These are phyloP conservation scores for Pseudogymnoascus destructans DNA, from an alignment of 2,329 filamentous ascomycete species.

Conservation along the genomic window DNA sequence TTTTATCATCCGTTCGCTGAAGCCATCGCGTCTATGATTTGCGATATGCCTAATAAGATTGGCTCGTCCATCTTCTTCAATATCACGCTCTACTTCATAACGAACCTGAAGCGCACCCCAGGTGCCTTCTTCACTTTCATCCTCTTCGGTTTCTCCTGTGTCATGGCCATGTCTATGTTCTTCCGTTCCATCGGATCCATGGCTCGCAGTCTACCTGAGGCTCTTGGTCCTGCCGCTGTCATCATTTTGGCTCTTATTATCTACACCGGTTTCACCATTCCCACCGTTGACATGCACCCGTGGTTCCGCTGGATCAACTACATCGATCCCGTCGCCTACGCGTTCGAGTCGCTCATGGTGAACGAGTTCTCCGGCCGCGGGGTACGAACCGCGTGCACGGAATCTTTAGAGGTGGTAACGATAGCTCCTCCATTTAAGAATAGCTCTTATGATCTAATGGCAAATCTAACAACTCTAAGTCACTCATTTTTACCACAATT, in stretches of 20 bases:
- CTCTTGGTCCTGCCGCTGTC: constrained; percentile 46
- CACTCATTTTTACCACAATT: no score
- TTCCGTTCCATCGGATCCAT: constrained; percentile 69
- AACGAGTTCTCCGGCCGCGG: constrained; percentile 53
- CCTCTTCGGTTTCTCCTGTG: constrained; percentile 21
- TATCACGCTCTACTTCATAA: constrained; percentile 73
- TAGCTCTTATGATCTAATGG: no score
- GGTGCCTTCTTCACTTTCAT: constrained; percentile 74
- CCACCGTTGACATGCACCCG: constrained; percentile 47
- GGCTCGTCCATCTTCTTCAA: constrained; percentile 65
- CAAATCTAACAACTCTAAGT: no score
- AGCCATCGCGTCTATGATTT: constrained; percentile 77
- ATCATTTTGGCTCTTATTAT: constrained; percentile 27
- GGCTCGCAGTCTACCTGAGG: constrained; percentile 56
- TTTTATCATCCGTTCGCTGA: constrained; percentile 84
- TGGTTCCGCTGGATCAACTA: constrained; percentile 82
- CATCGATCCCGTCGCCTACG: constrained; percentile 46
- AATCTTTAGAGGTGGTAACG: no score
- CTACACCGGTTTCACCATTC: constrained; percentile 31
- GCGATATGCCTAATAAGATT: constrained; percentile 74
- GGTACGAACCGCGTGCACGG: constrained; percentile 20
- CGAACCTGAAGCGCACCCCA: constrained; percentile 50
- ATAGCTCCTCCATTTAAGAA: no score
- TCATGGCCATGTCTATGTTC: constrained; percentile 59
- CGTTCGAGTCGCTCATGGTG: constrained; percentile 67